phyloP scores from a whole-genome alignment of 768 basidiomycete species.

The Candolleomyces eurysporus region DNA sequence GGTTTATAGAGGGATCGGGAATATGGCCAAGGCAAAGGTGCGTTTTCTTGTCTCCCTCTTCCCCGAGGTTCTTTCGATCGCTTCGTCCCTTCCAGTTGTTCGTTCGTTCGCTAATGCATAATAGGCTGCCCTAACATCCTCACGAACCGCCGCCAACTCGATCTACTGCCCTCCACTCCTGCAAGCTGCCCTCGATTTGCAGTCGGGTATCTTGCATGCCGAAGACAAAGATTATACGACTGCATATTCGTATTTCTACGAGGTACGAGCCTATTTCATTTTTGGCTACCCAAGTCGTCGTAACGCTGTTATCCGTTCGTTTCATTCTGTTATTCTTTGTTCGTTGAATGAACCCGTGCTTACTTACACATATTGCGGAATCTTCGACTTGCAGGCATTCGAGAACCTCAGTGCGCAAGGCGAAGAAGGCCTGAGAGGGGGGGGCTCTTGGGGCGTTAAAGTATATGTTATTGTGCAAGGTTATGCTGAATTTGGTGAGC shows the following conservation, averaged over 20 bases:
- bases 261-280: slow-evolving; percentile 23
- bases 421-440: slow-evolving; percentile 41
- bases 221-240: slow-evolving; percentile 99
- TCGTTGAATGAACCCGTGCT: no score
- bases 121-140: slow-evolving; percentile 84
- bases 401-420: slow-evolving; percentile 83
- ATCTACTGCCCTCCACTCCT: slow-evolving; percentile 74
- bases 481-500: slow-evolving; percentile 92
- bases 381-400: slow-evolving; percentile 53
- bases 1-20: slow-evolving; percentile 86
- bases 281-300: no score
- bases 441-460: slow-evolving; percentile 81
- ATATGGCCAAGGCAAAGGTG: slow-evolving; percentile 88
- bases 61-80: neutral
- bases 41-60: neutral
- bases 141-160: slow-evolving; percentile 90
- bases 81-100: neutral
- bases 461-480: slow-evolving; percentile 97
- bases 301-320: no score
- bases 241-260: slow-evolving; percentile 96
- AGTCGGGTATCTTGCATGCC: slow-evolving; percentile 79
- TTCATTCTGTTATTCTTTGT: no score
- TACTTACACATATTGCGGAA: no score
- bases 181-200: slow-evolving; percentile 50
- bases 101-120: neutral